Conservation (phyloP, 768 basidiomycete species). For the Pisolithus marmoratus region DNA sequence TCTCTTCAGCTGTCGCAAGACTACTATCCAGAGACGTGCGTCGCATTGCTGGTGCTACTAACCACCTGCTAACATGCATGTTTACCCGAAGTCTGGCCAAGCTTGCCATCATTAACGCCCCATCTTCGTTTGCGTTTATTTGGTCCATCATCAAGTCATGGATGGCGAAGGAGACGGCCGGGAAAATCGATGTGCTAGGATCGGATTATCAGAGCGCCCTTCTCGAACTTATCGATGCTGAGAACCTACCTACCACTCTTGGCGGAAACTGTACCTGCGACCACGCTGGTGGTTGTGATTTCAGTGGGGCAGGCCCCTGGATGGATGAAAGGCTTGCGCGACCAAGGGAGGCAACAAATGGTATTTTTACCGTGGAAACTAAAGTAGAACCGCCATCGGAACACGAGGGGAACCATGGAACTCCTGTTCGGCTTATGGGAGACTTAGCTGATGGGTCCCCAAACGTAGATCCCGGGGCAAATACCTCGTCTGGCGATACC, state of each 20-base stretch:
- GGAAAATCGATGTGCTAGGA: conserved; percentile 64
- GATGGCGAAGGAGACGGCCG: conserved; percentile 66
- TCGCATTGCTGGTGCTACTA: not conserved
- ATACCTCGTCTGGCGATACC: no score
- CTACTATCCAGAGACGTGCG: conserved; percentile 73
- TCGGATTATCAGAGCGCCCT: conserved; percentile 52
- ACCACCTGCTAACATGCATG: not conserved
- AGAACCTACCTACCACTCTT: conserved; percentile 53
- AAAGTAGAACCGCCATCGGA: not conserved
- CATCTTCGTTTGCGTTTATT: conserved; percentile 65
- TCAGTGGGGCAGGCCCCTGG: conserved; percentile 70
- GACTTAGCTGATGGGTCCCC: not conserved
- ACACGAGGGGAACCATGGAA: not conserved
- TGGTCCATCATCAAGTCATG: conserved; percentile 67
- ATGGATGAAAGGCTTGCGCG: conserved; percentile 43
- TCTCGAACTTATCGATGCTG: conserved; percentile 54
- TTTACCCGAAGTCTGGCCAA: conserved; percentile 56
- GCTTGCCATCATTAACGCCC: conserved; percentile 66
- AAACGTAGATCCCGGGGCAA: no score
- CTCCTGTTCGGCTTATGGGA: not conserved
- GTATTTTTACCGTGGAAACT: not conserved
- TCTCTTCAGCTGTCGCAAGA: conserved; percentile 75
- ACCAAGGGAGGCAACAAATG: conserved; percentile 3
- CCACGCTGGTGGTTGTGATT: conserved; percentile 49
- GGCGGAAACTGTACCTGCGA: conserved; percentile 66